These are phyloP conservation scores for Gaertneriomyces semiglobifer DNA, from an alignment of 192 early-diverging fungal species.

Conservation along the genomic window DNA sequence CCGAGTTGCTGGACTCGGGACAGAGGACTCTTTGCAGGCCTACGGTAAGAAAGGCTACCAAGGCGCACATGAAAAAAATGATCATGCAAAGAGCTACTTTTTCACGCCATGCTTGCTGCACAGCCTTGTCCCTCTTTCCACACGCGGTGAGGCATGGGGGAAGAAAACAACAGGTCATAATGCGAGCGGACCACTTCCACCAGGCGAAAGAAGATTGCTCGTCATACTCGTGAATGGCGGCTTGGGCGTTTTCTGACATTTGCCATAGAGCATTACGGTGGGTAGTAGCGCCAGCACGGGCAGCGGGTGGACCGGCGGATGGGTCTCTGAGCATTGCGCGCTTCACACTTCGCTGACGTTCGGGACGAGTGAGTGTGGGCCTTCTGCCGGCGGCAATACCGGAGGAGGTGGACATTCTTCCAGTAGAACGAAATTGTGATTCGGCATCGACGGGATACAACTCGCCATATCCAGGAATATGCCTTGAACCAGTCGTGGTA, in stretches of 20 bases:
- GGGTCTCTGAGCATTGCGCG: conserved; percentile 20
- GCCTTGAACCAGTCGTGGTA: too few species aligned
- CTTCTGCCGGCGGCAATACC: too few species aligned
- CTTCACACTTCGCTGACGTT: conserved; percentile 28
- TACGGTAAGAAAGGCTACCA: conserved; percentile 9
- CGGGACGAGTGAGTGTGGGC: conserved; percentile 19
- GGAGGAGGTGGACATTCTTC: too few species aligned
- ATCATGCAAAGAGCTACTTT: conserved; percentile 44
- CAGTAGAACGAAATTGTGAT: too few species aligned
- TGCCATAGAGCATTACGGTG: neutral
- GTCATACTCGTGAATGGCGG: conserved; percentile 1
- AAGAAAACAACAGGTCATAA: conserved; percentile 36
- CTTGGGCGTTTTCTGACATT: conserved; percentile 1
- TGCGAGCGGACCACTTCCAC: conserved; percentile 32
- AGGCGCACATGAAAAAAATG: conserved; percentile 14
- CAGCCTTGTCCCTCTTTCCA: neutral
- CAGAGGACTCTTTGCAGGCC: conserved; percentile 17
- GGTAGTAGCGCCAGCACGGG: conserved; percentile 22
- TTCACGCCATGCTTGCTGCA: conserved; percentile 11
- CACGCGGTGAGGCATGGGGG: conserved; percentile 15
- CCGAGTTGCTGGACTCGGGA: conserved; percentile 19
- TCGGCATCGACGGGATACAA: too few species aligned
- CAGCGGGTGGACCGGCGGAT: conserved; percentile 24
- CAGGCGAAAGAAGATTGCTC: neutral
- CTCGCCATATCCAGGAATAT: too few species aligned